Conservation (phyloP, 768 basidiomycete species). For the Boletus rubescentipes region DNA sequence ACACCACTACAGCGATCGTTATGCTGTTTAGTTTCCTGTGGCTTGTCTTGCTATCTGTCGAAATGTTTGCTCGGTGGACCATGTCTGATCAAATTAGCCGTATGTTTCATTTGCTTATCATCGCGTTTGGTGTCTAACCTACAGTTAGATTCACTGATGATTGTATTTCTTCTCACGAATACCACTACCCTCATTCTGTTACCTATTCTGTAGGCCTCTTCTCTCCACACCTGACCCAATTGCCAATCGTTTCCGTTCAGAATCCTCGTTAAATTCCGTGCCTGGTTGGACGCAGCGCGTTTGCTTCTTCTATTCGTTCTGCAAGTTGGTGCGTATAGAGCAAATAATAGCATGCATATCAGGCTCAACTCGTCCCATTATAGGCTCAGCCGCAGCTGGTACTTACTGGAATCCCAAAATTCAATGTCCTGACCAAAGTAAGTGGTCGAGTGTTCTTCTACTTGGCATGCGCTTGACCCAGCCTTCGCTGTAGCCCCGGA, state of each 20-base stretch:
- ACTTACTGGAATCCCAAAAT: slow-evolving; percentile 43
- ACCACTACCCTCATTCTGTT: slow-evolving; percentile 40
- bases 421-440: slow-evolving; percentile 45
- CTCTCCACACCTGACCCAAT: not conserved
- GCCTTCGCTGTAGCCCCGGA: slow-evolving; percentile 34
- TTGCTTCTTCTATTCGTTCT: slow-evolving; percentile 43
- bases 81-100: slow-evolving; percentile 44
- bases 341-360: not conserved
- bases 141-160: slow-evolving; percentile 37
- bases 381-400: slow-evolving; percentile 46
- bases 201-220: slow-evolving; percentile 41
- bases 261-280: slow-evolving; percentile 46
- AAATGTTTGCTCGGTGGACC: slow-evolving; percentile 48
- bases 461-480: not conserved
- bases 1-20: slow-evolving; percentile 38
- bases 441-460: not conserved
- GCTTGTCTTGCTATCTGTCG: slow-evolving; percentile 46
- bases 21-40: slow-evolving; percentile 47
- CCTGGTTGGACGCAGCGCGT: slow-evolving; percentile 55
- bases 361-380: not conserved
- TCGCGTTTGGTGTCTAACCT: not conserved
- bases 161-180: slow-evolving; percentile 43
- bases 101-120: slow-evolving; percentile 26
- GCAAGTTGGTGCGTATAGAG: slow-evolving; percentile 44
- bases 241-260: slow-evolving; percentile 27